Base-by-base conservation (phyloP, 352 stramenopile genomes). In the Aphanomyces euteiches region DNA sequence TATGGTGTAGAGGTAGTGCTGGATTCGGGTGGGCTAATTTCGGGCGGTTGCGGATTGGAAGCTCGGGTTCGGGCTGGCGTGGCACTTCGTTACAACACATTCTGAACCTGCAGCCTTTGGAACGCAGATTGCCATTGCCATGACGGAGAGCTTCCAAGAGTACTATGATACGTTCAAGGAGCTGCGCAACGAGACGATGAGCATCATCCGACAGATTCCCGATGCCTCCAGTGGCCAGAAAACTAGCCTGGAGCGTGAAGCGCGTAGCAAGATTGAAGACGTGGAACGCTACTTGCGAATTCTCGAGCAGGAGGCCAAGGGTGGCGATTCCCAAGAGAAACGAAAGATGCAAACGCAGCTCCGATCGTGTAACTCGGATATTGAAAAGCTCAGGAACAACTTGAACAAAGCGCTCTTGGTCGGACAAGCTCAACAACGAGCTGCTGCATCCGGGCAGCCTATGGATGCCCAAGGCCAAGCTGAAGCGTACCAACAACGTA, bases 381-480 rank as follows among this genome's bases (percentile, higher is more conserved):
- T 95, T 39, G 87, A 95, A 61, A 92, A 93, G 75, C 85, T 95
- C 68, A 91, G 92, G 73, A 87, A 84, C 12, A 84, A 83, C 57
- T 67, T 95, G 12, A 81, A 93, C 38, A 82, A 82, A 56, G 84
- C 83, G 41, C 87, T 90, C 67, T 79, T 95, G 50, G 81, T 93
- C 56, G 83, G 75, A 28, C 79, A 87, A 64, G 90, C 82, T 57
- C 80, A 90, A 65, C 81, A 93, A 74, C 85, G 85, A 5, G 77
- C 28, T 13, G 38, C 61, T 8, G 48, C n/a, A 8, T 17, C 41
- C 6, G 39, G 10, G 3, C n/a, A 17, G 34, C 19, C 47, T 0
- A 67, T 67, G 59, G 59, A 67, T 36, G 41, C 41, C 7, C 59
- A 67, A 34, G 7, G 15, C 15, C 54, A 61, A n/a, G 54, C 54